A percentile compares a stretch with the other conserved stretches of the same genome.
Evolutionary conservation across 768 basidiomycete species (phyloP).

Genomic region (Leccinum arenicola): DNA sequence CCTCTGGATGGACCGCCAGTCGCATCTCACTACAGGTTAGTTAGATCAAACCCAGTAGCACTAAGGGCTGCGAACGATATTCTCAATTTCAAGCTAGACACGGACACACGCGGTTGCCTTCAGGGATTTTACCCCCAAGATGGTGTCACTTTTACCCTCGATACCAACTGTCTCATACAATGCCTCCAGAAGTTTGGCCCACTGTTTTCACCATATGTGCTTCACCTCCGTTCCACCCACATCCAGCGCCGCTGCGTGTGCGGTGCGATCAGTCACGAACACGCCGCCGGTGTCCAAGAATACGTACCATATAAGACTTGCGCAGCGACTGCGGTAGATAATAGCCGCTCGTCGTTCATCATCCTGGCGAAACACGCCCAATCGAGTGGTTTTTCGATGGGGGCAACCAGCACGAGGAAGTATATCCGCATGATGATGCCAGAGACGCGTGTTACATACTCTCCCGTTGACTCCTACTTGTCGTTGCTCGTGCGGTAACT

Average conservation of each 20-base stretch:
- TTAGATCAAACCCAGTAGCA: slow-evolving; percentile 10
- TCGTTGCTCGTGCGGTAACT: slow-evolving; percentile 49
- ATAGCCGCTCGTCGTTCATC: slow-evolving; percentile 46
- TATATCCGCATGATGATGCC: slow-evolving; percentile 82
- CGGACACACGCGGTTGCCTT: slow-evolving; percentile 64
- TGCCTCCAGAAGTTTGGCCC: slow-evolving; percentile 67
- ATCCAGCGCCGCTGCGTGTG: slow-evolving; percentile 63
- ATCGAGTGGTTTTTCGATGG: slow-evolving; percentile 38
- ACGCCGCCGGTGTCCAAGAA: not conserved
- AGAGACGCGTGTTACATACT: slow-evolving; percentile 64
- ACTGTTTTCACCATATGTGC: slow-evolving; percentile 73
- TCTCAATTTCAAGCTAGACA: slow-evolving; percentile 64
- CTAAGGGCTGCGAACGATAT: slow-evolving; percentile 42
- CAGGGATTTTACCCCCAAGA: slow-evolving; percentile 58
- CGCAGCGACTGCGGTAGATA: slow-evolving; percentile 59
- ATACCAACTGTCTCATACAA: slow-evolving; percentile 62
- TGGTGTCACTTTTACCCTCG: slow-evolving; percentile 29
- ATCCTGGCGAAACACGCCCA: slow-evolving; percentile 77
- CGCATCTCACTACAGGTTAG: slow-evolving; percentile 51
- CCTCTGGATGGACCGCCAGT: slow-evolving; percentile 61
- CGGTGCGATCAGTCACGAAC: slow-evolving; percentile 12
- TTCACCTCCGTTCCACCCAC: slow-evolving; percentile 62
- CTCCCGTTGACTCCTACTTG: slow-evolving; percentile 53
- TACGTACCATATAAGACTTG: slow-evolving; percentile 62
- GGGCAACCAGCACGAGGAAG: slow-evolving; percentile 58